phyloP scores from a whole-genome alignment of 352 stramenopile species.

The Pythium catenulatum region DNA sequence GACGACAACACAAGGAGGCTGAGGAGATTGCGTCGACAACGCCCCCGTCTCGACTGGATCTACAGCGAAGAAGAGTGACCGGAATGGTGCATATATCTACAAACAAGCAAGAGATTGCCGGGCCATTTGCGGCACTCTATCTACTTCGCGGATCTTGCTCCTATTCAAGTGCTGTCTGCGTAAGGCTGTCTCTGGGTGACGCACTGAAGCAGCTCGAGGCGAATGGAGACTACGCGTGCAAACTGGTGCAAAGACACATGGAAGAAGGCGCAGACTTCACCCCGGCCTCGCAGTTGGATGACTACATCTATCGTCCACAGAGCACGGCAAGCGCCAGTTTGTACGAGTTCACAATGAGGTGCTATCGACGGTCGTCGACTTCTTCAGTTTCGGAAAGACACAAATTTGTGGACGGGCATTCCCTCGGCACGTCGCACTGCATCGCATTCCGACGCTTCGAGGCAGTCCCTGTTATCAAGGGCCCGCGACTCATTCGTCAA shows the following conservation, averaged over 20 bases:
- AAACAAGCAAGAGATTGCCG: constrained; percentile 55
- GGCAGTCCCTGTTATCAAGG: background rate
- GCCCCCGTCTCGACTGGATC: no score
- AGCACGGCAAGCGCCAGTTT: background rate
- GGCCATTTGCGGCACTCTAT: constrained; percentile 35
- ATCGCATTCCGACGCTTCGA: background rate
- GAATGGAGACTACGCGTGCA: background rate
- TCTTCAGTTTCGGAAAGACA: background rate
- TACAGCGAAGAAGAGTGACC: constrained; percentile 34
- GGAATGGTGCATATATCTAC: constrained; percentile 36
- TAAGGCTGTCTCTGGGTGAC: constrained; percentile 5
- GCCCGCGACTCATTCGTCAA: background rate
- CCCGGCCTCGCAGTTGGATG: background rate
- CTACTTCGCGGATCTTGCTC: constrained; percentile 31
- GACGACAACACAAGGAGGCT: background rate
- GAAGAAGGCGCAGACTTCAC: background rate
- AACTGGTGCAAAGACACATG: background rate
- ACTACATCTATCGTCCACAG: constrained; percentile 4
- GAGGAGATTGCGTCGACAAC: background rate
- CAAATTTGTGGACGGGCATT: background rate
- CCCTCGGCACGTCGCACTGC: background rate
- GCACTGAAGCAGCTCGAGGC: background rate
- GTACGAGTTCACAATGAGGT: constrained; percentile 3
- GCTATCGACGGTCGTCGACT: background rate
- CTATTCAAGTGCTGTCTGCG: constrained; percentile 21